These are phyloP conservation scores for Chamaecrista fasciculata DNA, from an alignment of 306 rosid genomes.

Conservation along the genomic window DNA sequence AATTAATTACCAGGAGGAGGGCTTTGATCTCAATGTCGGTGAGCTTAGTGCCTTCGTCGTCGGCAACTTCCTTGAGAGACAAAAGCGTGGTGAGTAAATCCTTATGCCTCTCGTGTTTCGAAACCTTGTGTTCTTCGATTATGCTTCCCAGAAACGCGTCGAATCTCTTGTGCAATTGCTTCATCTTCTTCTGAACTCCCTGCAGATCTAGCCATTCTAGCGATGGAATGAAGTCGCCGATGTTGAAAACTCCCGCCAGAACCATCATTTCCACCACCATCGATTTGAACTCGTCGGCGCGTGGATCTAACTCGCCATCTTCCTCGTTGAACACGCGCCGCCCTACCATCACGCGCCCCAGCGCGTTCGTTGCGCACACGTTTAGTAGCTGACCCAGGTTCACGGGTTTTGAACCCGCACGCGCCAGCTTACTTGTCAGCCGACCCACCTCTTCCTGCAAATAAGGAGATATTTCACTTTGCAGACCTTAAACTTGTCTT, in stretches of 20 bases:
- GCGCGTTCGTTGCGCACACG: conserved; percentile 60
- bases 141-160: conserved; percentile 53
- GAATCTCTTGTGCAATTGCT: conserved; percentile 55
- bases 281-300: conserved; percentile 61
- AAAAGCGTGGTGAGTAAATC: conserved; percentile 57
- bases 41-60: conserved; percentile 42
- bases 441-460: conserved; percentile 66
- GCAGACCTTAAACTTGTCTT: too few relatives aligned
- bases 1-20: conserved; percentile 66
- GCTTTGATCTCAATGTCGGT: conserved; percentile 71
- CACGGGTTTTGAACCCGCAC: conserved; percentile 35
- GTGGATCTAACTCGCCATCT: conserved; percentile 31
- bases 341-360: conserved; percentile 63
- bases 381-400: conserved; percentile 53
- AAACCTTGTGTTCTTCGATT: conserved; percentile 49
- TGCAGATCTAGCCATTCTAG: conserved; percentile 66
- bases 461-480: too few relatives aligned
- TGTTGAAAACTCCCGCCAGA: conserved; percentile 60
- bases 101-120: conserved; percentile 28
- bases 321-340: conserved; percentile 56
- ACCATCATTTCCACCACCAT: conserved; percentile 76
- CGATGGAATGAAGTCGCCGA: conserved; percentile 65
- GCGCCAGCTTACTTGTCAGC: conserved; percentile 41
- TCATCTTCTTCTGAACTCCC: conserved; percentile 58
- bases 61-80: conserved; percentile 36